These are phyloP conservation scores for Chlamydomonas applanata DNA, from an alignment of 139 green algal genomes.

Conservation along the genomic window DNA sequence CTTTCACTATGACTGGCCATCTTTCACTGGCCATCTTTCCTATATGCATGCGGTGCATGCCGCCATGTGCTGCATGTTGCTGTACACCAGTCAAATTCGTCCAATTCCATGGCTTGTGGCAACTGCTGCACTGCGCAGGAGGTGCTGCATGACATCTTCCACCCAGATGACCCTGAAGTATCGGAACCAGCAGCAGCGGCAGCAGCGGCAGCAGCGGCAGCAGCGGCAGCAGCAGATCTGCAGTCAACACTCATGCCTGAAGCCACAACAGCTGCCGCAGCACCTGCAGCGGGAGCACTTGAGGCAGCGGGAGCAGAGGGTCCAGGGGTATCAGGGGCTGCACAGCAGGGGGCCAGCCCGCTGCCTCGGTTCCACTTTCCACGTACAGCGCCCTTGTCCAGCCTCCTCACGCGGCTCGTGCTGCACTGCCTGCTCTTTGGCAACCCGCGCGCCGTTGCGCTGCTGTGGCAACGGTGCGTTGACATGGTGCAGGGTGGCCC, in stretches of 20 bases:
- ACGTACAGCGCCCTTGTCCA: slow-evolving; percentile 25
- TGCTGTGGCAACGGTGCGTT: slow-evolving; percentile 73
- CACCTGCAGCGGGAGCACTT: too few relatives aligned
- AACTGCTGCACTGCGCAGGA: slow-evolving; percentile 26
- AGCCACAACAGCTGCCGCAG: too few relatives aligned
- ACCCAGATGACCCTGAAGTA: not conserved
- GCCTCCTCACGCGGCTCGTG: slow-evolving; percentile 58
- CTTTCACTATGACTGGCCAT: too few relatives aligned
- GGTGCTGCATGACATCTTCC: slow-evolving; percentile 61
- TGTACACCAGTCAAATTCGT: not conserved
- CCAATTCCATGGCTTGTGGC: not conserved
- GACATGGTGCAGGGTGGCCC: too few relatives aligned
- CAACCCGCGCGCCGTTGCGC: slow-evolving; percentile 63
- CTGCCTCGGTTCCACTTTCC: slow-evolving; percentile 10
- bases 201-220: not conserved
- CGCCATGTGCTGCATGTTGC: not conserved
- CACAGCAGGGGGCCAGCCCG: not conserved
- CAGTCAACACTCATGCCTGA: not conserved
- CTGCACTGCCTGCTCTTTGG: slow-evolving; percentile 68
- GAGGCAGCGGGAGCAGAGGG: too few relatives aligned
- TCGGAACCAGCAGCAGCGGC: slow-evolving; percentile 15
- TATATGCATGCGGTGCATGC: not conserved
- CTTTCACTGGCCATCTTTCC: too few relatives aligned
- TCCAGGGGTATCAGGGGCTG: too few relatives aligned
- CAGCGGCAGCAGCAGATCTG: slow-evolving; percentile 4